phyloP scores from a whole-genome alignment of 192 early-diverging fungal genomes.

The Geranomyces michiganensis region DNA sequence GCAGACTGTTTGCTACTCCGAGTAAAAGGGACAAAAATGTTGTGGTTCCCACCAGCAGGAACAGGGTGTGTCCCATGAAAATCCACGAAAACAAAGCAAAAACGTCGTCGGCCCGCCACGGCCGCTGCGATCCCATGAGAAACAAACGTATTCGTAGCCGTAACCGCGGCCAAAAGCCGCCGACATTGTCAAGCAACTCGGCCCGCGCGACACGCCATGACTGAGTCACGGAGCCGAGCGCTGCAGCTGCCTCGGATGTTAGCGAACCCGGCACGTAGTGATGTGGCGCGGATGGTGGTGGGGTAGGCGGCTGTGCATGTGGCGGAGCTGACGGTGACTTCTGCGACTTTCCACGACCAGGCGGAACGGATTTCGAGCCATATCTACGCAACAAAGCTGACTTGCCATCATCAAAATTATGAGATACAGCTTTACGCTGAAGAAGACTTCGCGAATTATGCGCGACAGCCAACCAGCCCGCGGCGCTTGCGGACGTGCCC shows the following conservation, averaged over 20 bases:
- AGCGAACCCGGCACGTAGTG: not conserved
- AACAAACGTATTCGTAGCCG: slow-evolving; percentile 47
- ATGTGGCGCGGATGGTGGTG: too few relatives aligned
- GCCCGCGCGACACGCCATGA: slow-evolving; percentile 34
- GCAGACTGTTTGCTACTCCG: slow-evolving; percentile 76
- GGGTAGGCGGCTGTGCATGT: too few relatives aligned
- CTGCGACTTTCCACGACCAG: too few relatives aligned
- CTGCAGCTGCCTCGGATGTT: slow-evolving; percentile 8
- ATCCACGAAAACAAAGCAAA: slow-evolving; percentile 88
- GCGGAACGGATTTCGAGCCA: too few relatives aligned
- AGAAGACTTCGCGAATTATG: too few relatives aligned
- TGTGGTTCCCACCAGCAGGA: slow-evolving; percentile 86
- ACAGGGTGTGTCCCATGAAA: slow-evolving; percentile 81
- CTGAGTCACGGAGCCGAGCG: slow-evolving; percentile 12
- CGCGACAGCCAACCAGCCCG: too few relatives aligned
- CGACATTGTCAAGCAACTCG: slow-evolving; percentile 26
- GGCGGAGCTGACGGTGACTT: too few relatives aligned
- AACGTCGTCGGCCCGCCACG: slow-evolving; percentile 74
- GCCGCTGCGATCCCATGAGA: slow-evolving; percentile 46
- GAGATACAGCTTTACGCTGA: too few relatives aligned
- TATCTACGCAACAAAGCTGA: too few relatives aligned
- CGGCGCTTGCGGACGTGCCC: too few relatives aligned
- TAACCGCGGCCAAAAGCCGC: slow-evolving; percentile 39
- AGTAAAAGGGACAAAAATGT: slow-evolving; percentile 82
- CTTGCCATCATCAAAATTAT: too few relatives aligned